phyloP scores from a whole-genome alignment of 345 rosid species.

The Moricandia moricandioides region DNA sequence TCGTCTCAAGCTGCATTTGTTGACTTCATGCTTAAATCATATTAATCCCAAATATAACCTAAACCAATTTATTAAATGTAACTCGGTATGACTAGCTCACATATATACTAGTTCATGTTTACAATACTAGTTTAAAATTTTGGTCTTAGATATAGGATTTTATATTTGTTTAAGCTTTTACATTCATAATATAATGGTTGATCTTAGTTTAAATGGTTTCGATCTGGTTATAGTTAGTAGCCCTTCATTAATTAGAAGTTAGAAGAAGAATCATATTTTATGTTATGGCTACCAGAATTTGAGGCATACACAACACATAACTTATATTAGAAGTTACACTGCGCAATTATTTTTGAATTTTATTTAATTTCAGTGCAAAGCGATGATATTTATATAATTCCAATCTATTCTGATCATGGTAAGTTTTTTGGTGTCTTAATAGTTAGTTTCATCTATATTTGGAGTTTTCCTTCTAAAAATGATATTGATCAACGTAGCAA shows the following conservation, averaged over 20 bases:
- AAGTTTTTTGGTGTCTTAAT: neutral
- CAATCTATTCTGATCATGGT: neutral
- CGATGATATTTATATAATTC: neutral
- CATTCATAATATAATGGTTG: neutral
- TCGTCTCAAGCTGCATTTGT: slow-evolving; percentile 13
- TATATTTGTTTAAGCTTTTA: neutral
- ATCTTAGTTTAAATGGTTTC: slow-evolving; percentile 2
- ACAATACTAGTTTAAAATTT: too few relatives aligned
- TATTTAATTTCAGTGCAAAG: neutral
- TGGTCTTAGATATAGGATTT: neutral
- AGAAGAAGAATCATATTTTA: slow-evolving; percentile 6
- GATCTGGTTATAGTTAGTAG: slow-evolving; percentile 19
- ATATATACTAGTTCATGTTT: neutral
- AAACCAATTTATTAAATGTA: neutral
- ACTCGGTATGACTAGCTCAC: neutral
- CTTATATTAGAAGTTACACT: slow-evolving; percentile 10
- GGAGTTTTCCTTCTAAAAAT: too few relatives aligned
- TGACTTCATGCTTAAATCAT: slow-evolving; percentile 17
- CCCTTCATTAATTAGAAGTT: slow-evolving; percentile 10
- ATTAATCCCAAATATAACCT: neutral
- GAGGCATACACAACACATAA: neutral
- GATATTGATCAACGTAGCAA: too few relatives aligned
- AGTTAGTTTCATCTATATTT: neutral
- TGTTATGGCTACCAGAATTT: slow-evolving; percentile 8
- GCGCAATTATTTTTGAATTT: neutral